phyloP scores from a whole-genome alignment of 2,329 filamentous ascomycete species.

The Xylariaceae sp. region DNA sequence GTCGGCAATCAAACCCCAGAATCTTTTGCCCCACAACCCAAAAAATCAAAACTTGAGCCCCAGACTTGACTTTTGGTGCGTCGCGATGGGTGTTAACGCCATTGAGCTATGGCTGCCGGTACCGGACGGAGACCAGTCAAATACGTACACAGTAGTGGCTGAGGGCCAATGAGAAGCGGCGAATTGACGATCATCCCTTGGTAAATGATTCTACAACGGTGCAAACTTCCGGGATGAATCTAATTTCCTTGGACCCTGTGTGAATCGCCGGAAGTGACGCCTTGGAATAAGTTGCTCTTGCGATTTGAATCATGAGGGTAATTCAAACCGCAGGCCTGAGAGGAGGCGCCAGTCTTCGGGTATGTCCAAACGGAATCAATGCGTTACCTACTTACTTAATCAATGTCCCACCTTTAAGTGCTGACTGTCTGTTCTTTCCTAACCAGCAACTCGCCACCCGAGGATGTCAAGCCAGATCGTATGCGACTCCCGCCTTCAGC shows the following conservation, averaged over 20 bases:
- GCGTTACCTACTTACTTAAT: too few species aligned
- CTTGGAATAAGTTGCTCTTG: constrained; percentile 26
- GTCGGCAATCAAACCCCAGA: too few species aligned
- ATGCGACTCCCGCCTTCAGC: constrained; percentile 31
- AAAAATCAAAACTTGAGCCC: not conserved
- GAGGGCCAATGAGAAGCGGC: constrained; percentile 21
- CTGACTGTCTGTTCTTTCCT: not conserved
- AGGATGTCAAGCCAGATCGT: constrained; percentile 25
- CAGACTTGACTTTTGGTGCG: not conserved
- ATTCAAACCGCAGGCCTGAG: constrained; percentile 29
- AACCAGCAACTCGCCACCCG: constrained; percentile 24
- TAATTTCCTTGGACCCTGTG: constrained; percentile 16
- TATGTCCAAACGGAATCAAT: constrained; percentile 14
- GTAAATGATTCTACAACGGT: not conserved
- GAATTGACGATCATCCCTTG: constrained; percentile 18
- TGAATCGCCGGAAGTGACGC: constrained; percentile 1
- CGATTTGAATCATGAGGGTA: constrained; percentile 30
- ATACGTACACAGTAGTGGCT: too few species aligned
- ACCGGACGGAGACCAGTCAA: constrained; percentile 9
- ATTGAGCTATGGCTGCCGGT: constrained; percentile 10
- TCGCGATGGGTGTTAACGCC: not conserved
- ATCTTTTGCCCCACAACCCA: too few species aligned
- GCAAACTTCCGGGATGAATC: too few species aligned
- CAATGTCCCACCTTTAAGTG: too few species aligned
- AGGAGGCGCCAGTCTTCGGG: constrained; percentile 28